A percentile compares a stretch with the other conserved stretches of the same genome.
Conservation (phyloP, 2,329 filamentous ascomycete species). For the Fonsecaea multimorphosa region DNA sequence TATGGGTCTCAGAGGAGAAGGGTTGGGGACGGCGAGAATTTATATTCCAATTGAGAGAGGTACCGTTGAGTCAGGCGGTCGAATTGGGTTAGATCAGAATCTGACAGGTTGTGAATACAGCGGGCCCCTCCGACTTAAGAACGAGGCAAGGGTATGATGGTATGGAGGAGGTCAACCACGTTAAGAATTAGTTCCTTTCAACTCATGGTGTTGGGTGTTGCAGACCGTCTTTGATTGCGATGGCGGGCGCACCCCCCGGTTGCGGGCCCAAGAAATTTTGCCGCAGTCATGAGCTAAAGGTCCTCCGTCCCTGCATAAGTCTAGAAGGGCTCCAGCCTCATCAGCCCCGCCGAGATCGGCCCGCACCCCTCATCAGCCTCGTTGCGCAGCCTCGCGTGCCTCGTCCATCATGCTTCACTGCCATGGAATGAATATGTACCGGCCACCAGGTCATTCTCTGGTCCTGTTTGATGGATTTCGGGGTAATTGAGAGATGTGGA, state of each 20-base stretch:
- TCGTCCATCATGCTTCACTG: neutral
- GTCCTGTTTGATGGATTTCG: neutral
- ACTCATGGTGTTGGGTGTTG: neutral
- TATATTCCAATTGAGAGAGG: neutral
- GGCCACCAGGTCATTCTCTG: neutral
- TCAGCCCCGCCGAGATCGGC: conserved; percentile 17
- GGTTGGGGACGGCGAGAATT: conserved; percentile 3
- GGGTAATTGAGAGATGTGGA: neutral
- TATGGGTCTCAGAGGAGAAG: neutral
- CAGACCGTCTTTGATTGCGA: neutral
- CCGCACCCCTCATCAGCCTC: conserved; percentile 15
- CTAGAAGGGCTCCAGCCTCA: neutral
- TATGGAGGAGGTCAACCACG: neutral
- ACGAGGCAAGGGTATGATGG: neutral
- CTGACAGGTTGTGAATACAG: neutral
- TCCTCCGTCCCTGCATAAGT: conserved; percentile 24
- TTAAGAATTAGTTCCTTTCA: neutral
- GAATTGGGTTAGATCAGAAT: neutral
- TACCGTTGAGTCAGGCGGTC: neutral
- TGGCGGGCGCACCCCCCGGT: neutral
- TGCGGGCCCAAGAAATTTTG: conserved; percentile 19
- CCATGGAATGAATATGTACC: neutral
- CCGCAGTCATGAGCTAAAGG: conserved; percentile 8
- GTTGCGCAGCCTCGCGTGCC: neutral
- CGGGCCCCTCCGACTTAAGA: neutral